phyloP scores from a whole-genome alignment of 805 yeast species.

The Zygoascus bituminiphila region DNA sequence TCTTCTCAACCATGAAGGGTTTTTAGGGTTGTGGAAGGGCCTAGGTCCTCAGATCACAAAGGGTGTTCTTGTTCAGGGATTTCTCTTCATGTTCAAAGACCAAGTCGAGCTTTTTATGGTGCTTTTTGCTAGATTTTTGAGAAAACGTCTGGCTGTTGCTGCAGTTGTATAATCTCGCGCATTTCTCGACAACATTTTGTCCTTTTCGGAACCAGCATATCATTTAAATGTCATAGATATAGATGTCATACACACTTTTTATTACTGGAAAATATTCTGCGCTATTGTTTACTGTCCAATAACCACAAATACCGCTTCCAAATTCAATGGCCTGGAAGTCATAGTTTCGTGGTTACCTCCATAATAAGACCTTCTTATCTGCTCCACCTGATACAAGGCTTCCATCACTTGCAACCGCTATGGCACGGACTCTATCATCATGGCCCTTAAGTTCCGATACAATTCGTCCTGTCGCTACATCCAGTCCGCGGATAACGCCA shows the following conservation, averaged over 20 bases:
- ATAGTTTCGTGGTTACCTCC: too few relatives aligned
- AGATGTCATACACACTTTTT: too few relatives aligned
- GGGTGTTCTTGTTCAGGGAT: constrained; percentile 79
- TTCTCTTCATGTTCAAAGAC: constrained; percentile 74
- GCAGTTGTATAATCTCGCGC: too few relatives aligned
- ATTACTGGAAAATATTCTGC: too few relatives aligned
- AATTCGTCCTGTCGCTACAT: constrained; percentile 35
- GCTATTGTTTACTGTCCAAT: too few relatives aligned
- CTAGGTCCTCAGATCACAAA: constrained; percentile 69
- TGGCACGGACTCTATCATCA: constrained; percentile 38
- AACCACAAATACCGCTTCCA: too few relatives aligned
- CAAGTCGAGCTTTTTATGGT: constrained; percentile 36
- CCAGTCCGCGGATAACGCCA: constrained; percentile 54
- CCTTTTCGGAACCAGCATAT: too few relatives aligned
- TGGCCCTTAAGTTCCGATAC: constrained; percentile 30
- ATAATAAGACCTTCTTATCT: constrained; percentile 31
- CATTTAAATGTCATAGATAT: too few relatives aligned
- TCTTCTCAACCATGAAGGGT: constrained; percentile 56
- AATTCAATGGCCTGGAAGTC: too few relatives aligned
- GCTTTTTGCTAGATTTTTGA: constrained; percentile 18
- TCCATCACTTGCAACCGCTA: not conserved
- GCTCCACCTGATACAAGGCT: constrained; percentile 33
- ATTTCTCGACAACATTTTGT: too few relatives aligned
- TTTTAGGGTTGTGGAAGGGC: constrained; percentile 67
- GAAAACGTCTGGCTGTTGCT: constrained; percentile 1